These are phyloP conservation scores for Scedosporium minutisporum DNA, from an alignment of 2,329 filamentous ascomycete genomes.

Conservation along the genomic window DNA sequence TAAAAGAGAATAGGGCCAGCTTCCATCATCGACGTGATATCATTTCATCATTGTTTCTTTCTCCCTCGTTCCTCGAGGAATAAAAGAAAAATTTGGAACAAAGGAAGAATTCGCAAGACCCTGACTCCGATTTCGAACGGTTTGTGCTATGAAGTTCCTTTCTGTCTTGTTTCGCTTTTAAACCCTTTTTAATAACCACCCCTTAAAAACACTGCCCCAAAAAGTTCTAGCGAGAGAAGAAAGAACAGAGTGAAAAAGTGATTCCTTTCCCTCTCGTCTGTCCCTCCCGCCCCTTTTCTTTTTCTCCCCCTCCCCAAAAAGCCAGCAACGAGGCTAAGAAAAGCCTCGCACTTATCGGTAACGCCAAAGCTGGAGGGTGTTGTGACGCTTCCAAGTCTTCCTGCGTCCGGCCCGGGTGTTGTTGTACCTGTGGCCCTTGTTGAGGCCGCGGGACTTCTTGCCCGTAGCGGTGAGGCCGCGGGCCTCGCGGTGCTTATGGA, in stretches of 20 bases:
- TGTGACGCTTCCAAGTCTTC: slow-evolving; percentile 99
- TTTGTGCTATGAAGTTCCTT: too few relatives aligned
- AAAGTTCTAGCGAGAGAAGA: neutral
- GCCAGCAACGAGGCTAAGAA: neutral
- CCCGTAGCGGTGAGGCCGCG: slow-evolving; percentile 96
- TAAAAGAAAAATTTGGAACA: too few relatives aligned
- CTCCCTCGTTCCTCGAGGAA: too few relatives aligned
- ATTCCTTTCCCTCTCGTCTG: too few relatives aligned
- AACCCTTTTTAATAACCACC: too few relatives aligned
- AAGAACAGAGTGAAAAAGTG: neutral
- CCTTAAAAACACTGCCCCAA: too few relatives aligned
- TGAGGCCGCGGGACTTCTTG: slow-evolving; percentile 99
- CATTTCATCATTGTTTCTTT: neutral
- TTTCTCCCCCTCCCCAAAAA: neutral
- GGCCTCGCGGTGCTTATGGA: slow-evolving; percentile 99
- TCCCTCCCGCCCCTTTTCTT: neutral
- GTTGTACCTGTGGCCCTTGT: slow-evolving; percentile 99
- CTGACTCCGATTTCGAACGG: too few relatives aligned
- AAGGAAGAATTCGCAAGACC: too few relatives aligned
- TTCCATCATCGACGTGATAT: slow-evolving; percentile 1
- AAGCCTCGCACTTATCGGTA: slow-evolving; percentile 60
- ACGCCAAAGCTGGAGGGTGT: slow-evolving; percentile 97
- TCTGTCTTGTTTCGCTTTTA: too few relatives aligned
- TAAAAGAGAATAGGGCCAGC: neutral
- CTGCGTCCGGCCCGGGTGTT: slow-evolving; percentile 93